phyloP scores from a whole-genome alignment of 495 filamentous ascomycete genomes.

The Penicillium parvum region DNA sequence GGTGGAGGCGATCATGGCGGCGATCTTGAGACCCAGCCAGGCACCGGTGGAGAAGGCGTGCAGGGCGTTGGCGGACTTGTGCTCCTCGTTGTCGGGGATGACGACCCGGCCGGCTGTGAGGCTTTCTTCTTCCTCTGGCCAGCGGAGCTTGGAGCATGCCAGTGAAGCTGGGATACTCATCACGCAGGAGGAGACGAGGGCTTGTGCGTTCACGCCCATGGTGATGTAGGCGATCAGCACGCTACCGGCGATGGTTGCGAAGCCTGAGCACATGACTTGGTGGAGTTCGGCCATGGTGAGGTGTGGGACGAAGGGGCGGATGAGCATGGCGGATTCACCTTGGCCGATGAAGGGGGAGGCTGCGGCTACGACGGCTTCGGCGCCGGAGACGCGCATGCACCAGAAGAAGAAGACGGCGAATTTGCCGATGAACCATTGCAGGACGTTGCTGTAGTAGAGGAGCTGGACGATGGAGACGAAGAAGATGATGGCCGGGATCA shows the following conservation, averaged over 20 bases:
- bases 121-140: conserved; percentile 80
- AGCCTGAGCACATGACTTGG: conserved; percentile 83
- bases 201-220: conserved; percentile 76
- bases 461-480: conserved; percentile 85
- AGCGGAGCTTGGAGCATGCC: conserved; percentile 81
- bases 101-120: conserved; percentile 74
- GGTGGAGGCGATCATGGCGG: conserved; percentile 73
- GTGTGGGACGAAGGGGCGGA: conserved; percentile 78
- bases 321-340: conserved; percentile 89
- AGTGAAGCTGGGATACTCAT: conserved; percentile 91
- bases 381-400: conserved; percentile 83
- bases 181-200: conserved; percentile 80
- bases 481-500: conserved; percentile 85
- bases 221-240: conserved; percentile 77
- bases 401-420: conserved; percentile 91
- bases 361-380: conserved; percentile 85
- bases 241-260: conserved; percentile 62
- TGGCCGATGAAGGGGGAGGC: conserved; percentile 95
- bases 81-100: conserved; percentile 66
- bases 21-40: conserved; percentile 86
- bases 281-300: conserved; percentile 82
- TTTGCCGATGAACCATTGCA: conserved; percentile 86
- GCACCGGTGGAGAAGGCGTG: conserved; percentile 85
- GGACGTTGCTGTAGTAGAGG: conserved; percentile 66
- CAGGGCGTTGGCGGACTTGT: conserved; percentile 68